These are phyloP conservation scores for Speleostelium caveatum DNA, from an alignment of 78 protist genomes.

Conservation along the genomic window DNA sequence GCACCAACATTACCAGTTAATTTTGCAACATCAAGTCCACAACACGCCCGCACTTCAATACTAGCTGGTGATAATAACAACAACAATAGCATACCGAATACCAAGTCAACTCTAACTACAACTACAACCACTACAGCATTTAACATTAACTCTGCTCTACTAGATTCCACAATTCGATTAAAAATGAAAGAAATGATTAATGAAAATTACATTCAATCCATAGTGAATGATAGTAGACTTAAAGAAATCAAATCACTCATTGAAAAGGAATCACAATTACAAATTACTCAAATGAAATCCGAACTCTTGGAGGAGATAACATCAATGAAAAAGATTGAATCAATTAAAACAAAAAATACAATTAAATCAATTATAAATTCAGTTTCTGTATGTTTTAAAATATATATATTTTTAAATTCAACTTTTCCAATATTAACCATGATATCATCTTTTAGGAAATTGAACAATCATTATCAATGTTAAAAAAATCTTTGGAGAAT, in stretches of 20 bases:
- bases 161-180: background rate
- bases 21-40: background rate
- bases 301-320: background rate
- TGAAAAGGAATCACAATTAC: background rate
- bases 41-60: background rate
- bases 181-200: background rate
- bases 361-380: background rate
- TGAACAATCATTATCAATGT: background rate
- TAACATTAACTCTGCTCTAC: background rate
- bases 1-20: conserved; percentile 23
- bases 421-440: background rate
- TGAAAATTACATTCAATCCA: background rate
- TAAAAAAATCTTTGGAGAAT: background rate
- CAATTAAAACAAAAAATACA: background rate
- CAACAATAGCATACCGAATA: background rate
- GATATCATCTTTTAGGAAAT: background rate
- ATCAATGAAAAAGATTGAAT: background rate
- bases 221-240: background rate
- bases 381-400: background rate
- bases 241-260: background rate
- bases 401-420: background rate
- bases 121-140: background rate
- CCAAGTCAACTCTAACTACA: background rate
- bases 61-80: background rate
- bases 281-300: background rate